Evolutionary conservation across 805 yeast species (phyloP), one percentile per base, ranked within the genome.

Genomic region (Candida argentea): DNA sequence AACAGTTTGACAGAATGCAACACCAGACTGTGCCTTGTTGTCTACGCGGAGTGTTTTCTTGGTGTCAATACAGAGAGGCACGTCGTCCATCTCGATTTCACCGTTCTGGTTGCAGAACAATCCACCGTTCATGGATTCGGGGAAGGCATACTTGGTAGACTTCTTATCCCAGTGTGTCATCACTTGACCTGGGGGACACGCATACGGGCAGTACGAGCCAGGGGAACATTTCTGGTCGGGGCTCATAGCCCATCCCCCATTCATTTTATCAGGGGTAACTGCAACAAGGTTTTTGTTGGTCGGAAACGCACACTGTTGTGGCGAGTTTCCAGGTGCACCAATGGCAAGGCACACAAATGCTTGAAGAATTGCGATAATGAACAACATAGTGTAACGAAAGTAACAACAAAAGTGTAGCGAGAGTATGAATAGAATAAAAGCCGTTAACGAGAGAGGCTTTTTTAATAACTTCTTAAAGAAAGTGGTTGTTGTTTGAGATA

Each of bases 1-100:
- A 5, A 86, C 94, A 6, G 95, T 85, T 59, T 86, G 95, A 53
- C 95, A 85, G 55, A 85, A 74, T 5, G 95, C 87, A 38, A 84
- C 86, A 33, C 68, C 60, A 4, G 57, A 35, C 23, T 64, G 64
- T 11, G 79, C 75, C 7, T 50, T 42, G 61, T 83, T 83, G 32
- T 61, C 44, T 58, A 71, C 81, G 18, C 52, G 42, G n/a, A 83
- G 76, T 11, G 89, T 72, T 20, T 84, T 89, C 38, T 72, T 70
- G 31, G 95, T 95, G 32, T 77, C 75, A 37, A 69, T 69, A 57
- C 95, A 85, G 50, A 68, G 71, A 29, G 82, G 81, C n/a, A n/a
- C n/a, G n/a, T n/a, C n/a, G n/a, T n/a, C n/a, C 43, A 69, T 75
- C 35, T 75, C 69, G 28, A 81, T 52, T 18, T 67, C 61, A 32